phyloP scores from a whole-genome alignment of 1,284 basidiomycete species.

The Neonothopanus nambi region DNA sequence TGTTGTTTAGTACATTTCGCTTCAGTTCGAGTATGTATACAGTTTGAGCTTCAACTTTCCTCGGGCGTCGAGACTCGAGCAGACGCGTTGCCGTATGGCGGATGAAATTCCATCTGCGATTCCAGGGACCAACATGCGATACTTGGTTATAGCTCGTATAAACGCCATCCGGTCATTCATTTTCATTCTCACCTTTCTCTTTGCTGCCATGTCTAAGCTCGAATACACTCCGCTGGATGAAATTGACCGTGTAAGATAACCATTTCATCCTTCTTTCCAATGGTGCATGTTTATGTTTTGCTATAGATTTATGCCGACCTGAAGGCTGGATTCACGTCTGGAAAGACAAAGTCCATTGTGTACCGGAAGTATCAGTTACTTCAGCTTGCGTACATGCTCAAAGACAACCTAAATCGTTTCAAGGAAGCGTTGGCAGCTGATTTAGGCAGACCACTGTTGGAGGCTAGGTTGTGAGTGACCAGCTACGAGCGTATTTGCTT shows the following conservation, averaged over 20 bases:
- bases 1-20: too few species aligned
- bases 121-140: too few species aligned
- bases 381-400: constrained; percentile 63
- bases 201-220: constrained; percentile 33
- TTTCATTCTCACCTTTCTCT: too few species aligned
- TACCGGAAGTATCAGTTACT: constrained; percentile 70
- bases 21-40: too few species aligned
- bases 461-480: constrained; percentile 54
- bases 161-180: too few species aligned
- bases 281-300: not conserved
- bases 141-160: too few species aligned
- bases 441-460: constrained; percentile 55
- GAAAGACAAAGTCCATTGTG: constrained; percentile 58
- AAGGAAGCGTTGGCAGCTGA: constrained; percentile 56
- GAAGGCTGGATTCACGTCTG: constrained; percentile 51
- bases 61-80: too few species aligned
- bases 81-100: too few species aligned
- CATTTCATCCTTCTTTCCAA: not conserved
- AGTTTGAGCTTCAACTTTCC: too few species aligned
- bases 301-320: constrained; percentile 54
- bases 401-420: constrained; percentile 63
- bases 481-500: not conserved
- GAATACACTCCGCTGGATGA: constrained; percentile 42
- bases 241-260: constrained; percentile 36
- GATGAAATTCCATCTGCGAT: too few species aligned